Evolutionary conservation across 1,139 yeast genomes (phyloP), one percentile per base, ranked within the genome.

Genomic region (Saccharomycopsis hybrid): DNA sequence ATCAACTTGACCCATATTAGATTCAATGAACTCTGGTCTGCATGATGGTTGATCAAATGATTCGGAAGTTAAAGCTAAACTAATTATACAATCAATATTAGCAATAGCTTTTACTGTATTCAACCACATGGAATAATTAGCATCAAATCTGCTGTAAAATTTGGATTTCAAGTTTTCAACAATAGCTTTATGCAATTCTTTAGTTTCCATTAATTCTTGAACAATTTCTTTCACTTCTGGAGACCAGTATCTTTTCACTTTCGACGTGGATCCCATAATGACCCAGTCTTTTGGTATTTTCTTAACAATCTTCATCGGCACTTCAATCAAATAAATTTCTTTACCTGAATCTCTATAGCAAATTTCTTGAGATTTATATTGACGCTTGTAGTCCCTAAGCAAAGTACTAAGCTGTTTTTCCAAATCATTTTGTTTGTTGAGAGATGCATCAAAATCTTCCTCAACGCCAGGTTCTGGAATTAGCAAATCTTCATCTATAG

Each of bases 241-340:
- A 0, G 97, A 88, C 88, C 96, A 92, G 66, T 82, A 92, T 60
- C 97, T 73, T 64, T 89, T 90, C 40, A 84, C 87, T 59, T 89
- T 85, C 41, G 95, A 76, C 1, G 96, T 92, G 0, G 97, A 83
- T 2, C 94, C 96, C 96, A 92, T 88, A 60, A 88, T 96, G 58
- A 81, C 85, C 99, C 99, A 92, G 55, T 79, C 78, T 30, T 77
- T 72, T 4, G 99, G 98, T 27, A 92, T 81, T 47, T 72, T 72
- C 56, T 81, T 80, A 28, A 76, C 72, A 1, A 73, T 63, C 55
- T 81, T 80, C 18, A 76, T 73, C 1, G 98, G 97, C 49, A 90
- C 79, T 62, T 92, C 99, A 58, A 92, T 84, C 47, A 94, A 75
- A 61, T 77, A 90, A 25, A 92, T 77, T 64, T 92, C 99, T 63